phyloP scores from a whole-genome alignment of 1,284 basidiomycete genomes.

The Trichosporon sp. region DNA sequence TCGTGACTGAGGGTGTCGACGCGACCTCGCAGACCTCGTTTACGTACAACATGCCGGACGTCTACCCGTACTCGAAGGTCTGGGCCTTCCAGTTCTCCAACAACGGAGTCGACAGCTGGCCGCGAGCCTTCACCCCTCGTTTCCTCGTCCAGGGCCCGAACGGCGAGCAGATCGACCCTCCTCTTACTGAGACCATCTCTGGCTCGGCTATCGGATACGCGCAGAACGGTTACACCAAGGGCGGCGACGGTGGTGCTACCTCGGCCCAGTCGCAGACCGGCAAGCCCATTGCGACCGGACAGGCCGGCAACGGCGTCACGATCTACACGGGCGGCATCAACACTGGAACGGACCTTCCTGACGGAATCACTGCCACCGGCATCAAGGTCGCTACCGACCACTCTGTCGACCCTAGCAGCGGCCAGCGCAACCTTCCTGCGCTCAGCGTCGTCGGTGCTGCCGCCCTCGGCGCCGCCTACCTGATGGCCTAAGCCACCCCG shows the following conservation, averaged over 20 bases:
- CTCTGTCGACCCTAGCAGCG: conserved; percentile 31
- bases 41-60: conserved; percentile 36
- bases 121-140: conserved; percentile 44
- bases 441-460: neutral
- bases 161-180: conserved; percentile 37
- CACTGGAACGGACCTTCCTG: conserved; percentile 11
- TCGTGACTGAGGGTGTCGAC: conserved; percentile 40
- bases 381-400: conserved; percentile 12
- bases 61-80: conserved; percentile 46
- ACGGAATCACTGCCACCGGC: conserved; percentile 8
- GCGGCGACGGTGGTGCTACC: neutral
- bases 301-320: conserved; percentile 15
- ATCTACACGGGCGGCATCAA: conserved; percentile 12
- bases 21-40: conserved; percentile 27
- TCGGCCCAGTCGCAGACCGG: neutral
- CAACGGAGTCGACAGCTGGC: conserved; percentile 23
- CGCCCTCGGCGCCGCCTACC: neutral
- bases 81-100: conserved; percentile 49
- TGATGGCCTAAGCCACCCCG: neutral
- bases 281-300: conserved; percentile 2
- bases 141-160: conserved; percentile 46
- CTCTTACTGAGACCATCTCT: conserved; percentile 29
- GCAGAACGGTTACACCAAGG: neutral
- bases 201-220: conserved; percentile 31
- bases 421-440: neutral